phyloP scores from a whole-genome alignment of 257 asterid genomes.

The Gentiana straminea region DNA sequence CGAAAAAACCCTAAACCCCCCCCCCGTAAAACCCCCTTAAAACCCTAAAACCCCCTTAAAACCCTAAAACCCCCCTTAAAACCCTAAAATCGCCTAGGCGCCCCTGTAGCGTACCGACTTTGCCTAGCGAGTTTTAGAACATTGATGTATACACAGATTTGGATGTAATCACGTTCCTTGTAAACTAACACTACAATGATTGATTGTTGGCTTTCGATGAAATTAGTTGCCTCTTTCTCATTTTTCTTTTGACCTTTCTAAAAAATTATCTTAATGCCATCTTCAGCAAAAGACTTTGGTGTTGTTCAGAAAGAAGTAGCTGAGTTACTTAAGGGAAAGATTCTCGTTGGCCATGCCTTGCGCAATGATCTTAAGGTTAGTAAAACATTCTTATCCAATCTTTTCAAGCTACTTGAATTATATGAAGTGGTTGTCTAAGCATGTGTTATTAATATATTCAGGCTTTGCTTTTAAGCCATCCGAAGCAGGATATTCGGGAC shows the following conservation, averaged over 20 bases:
- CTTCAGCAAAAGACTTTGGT: conserved; percentile 75
- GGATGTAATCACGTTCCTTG: too few relatives aligned
- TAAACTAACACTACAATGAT: background rate
- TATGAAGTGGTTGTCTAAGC: conserved; percentile 2
- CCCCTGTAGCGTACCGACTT: too few relatives aligned
- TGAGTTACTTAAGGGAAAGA: conserved; percentile 59
- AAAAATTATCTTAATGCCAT: conserved; percentile 9
- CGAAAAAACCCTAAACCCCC: too few relatives aligned
- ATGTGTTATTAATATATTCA: conserved; percentile 17
- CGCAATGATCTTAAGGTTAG: conserved; percentile 86
- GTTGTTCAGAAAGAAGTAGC: conserved; percentile 74
- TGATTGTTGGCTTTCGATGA: background rate
- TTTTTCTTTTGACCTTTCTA: background rate
- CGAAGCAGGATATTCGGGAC: conserved; percentile 84
- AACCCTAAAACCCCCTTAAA: too few relatives aligned
- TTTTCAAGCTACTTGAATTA: background rate
- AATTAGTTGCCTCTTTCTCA: background rate
- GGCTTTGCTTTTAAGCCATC: conserved; percentile 89
- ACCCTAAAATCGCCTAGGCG: too few relatives aligned
- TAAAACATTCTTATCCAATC: conserved; percentile 7
- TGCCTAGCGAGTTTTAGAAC: too few relatives aligned
- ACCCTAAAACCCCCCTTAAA: too few relatives aligned
- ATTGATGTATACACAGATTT: too few relatives aligned
- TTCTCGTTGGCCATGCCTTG: conserved; percentile 93
- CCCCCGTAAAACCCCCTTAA: too few relatives aligned